Evolutionary conservation across 306 rosid genomes (phyloP).

Genomic region (Acacia crassicarpa): DNA sequence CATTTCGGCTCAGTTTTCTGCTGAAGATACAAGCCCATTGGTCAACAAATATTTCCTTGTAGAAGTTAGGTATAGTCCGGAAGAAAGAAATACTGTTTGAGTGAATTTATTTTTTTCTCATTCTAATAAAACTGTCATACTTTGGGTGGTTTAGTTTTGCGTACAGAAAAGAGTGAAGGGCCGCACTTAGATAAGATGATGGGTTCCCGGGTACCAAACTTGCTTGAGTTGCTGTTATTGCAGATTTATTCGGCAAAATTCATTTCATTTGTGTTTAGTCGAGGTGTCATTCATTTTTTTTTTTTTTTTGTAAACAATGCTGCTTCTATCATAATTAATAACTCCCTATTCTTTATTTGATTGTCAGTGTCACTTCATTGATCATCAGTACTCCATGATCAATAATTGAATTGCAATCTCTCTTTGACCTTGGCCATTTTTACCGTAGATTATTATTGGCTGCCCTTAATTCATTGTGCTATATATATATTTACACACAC

Average conservation of each 20-base stretch:
- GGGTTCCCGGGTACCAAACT: constrained; percentile 21
- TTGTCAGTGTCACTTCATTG: neutral
- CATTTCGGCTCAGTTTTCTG: constrained; percentile 43
- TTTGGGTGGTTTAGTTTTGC: constrained; percentile 32
- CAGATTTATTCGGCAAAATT: constrained; percentile 31
- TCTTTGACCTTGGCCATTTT: neutral
- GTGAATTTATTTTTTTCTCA: constrained; percentile 18
- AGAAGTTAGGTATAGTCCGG: constrained; percentile 39
- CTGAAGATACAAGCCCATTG: constrained; percentile 33
- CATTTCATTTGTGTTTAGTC: constrained; percentile 21
- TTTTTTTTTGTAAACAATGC: constrained; percentile 27
- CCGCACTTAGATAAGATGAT: constrained; percentile 35
- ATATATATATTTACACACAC: neutral
- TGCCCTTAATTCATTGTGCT: neutral
- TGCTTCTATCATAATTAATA: constrained; percentile 7
- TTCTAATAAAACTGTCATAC: neutral
- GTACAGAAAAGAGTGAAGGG: constrained; percentile 33
- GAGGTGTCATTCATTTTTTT: constrained; percentile 27
- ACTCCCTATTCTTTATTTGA: constrained; percentile 25
- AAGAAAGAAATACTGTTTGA: constrained; percentile 20
- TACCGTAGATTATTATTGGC: neutral
- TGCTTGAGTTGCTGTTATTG: constrained; percentile 11
- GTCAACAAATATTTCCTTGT: constrained; percentile 35
- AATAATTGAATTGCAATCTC: neutral
- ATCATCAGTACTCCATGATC: neutral